Percentiles rank a stretch among this genome's conserved stretches.
Conservation (phyloP, 169 alveolate genomes). For the Theileria luwenshuni region DNA sequence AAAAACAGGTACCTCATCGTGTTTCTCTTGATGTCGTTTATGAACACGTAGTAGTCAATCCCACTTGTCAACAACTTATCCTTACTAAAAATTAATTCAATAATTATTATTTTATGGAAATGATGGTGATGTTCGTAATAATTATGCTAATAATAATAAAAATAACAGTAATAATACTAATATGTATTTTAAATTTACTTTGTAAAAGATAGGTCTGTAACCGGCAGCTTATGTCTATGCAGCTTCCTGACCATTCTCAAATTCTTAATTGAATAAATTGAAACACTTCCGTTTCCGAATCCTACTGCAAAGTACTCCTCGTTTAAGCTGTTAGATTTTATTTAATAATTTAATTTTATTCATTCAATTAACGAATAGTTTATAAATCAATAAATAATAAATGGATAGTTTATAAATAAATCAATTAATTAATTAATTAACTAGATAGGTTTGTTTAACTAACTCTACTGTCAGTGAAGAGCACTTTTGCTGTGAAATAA, state of each 20-base stretch:
- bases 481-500: neutral
- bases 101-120: too few species aligned
- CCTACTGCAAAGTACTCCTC: slow-evolving; percentile 42
- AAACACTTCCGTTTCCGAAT: slow-evolving; percentile 58
- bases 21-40: slow-evolving; percentile 12
- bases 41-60: slow-evolving; percentile 57
- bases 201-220: slow-evolving; percentile 55
- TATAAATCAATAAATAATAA: too few species aligned
- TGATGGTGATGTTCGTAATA: neutral
- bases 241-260: slow-evolving; percentile 24
- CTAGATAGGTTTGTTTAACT: too few species aligned
- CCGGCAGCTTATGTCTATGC: slow-evolving; percentile 58
- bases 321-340: slow-evolving; percentile 13
- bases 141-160: neutral
- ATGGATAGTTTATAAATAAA: too few species aligned
- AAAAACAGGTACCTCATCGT: neutral
- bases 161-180: neutral
- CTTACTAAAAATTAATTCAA: neutral
- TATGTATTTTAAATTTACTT: slow-evolving; percentile 1
- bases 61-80: slow-evolving; percentile 55
- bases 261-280: slow-evolving; percentile 25
- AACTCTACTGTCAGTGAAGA: slow-evolving; percentile 16
- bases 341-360: slow-evolving; percentile 8
- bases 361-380: too few species aligned
- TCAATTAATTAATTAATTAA: too few species aligned